Percentiles rank a stretch among this genome's conserved stretches.
phyloP scores from a whole-genome alignment of 2,329 filamentous ascomycete species.

The Chalara sp. region DNA sequence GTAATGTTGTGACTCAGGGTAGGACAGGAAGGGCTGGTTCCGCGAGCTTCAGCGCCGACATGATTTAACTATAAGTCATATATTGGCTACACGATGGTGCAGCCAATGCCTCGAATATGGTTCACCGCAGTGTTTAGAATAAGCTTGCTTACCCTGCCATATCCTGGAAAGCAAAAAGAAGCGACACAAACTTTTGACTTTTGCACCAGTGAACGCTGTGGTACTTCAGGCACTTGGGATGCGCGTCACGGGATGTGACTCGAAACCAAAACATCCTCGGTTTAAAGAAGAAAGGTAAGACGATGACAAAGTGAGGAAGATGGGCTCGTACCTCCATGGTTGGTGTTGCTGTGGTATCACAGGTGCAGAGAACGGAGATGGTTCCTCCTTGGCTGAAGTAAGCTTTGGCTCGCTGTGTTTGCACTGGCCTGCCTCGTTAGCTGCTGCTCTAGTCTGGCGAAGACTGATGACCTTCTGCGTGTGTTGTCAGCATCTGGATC shows the following conservation, averaged over 20 bases:
- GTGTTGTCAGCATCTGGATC: not conserved
- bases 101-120: conserved; percentile 2
- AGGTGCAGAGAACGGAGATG: not conserved
- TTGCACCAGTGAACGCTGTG: no score
- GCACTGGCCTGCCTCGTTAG: not conserved
- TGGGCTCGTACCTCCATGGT: conserved; percentile 16
- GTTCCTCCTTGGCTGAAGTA: not conserved
- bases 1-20: conserved; percentile 16
- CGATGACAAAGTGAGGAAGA: not conserved
- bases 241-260: no score
- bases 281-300: no score
- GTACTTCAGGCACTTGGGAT: no score
- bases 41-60: not conserved
- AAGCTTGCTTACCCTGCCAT: not conserved
- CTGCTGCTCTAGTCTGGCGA: not conserved
- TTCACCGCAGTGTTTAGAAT: no score
- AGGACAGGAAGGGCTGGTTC: conserved; percentile 14
- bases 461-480: not conserved
- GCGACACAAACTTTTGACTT: no score
- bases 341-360: not conserved
- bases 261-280: no score
- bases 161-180: not conserved
- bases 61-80: not conserved
- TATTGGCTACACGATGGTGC: conserved; percentile 13
- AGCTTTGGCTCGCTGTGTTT: no score